Evolutionary conservation across 2,329 filamentous ascomycete species (phyloP).

Genomic region (Dothideomycetes sp.): DNA sequence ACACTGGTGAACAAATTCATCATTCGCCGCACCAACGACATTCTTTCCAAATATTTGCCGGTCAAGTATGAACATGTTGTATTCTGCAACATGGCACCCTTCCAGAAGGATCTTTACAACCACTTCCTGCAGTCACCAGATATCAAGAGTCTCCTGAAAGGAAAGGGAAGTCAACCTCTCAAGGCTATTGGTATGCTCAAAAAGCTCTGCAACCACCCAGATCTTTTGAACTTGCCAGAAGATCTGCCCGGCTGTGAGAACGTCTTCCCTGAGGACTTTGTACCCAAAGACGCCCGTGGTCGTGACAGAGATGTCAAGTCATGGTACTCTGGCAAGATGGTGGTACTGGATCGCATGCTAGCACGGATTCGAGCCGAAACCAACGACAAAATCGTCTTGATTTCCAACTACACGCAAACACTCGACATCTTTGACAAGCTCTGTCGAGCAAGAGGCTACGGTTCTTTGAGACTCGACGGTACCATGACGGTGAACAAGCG

Average conservation of each 20-base stretch:
- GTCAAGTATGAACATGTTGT: slow-evolving; percentile 99
- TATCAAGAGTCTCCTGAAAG: slow-evolving; percentile 81
- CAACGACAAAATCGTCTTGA: slow-evolving; percentile 97
- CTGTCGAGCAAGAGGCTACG: slow-evolving; percentile 77
- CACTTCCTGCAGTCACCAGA: slow-evolving; percentile 94
- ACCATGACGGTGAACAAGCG: slow-evolving; percentile 98
- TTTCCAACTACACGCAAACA: slow-evolving; percentile 96
- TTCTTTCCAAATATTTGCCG: slow-evolving; percentile 91
- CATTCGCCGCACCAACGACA: slow-evolving; percentile 94
- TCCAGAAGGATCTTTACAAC: slow-evolving; percentile 90
- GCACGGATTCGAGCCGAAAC: slow-evolving; percentile 91
- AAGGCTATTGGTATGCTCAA: slow-evolving; percentile 96
- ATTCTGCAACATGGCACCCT: slow-evolving; percentile 88
- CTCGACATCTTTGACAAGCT: slow-evolving; percentile 89
- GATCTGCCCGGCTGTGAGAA: slow-evolving; percentile 83
- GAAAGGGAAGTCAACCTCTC: slow-evolving; percentile 89
- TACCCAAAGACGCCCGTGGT: slow-evolving; percentile 77
- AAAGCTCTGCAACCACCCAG: slow-evolving; percentile 96
- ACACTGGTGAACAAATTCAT: slow-evolving; percentile 94
- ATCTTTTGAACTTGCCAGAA: slow-evolving; percentile 71
- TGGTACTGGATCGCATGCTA: slow-evolving; percentile 89
- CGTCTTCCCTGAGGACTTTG: slow-evolving; percentile 75
- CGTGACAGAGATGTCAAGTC: slow-evolving; percentile 86
- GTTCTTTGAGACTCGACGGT: slow-evolving; percentile 80
- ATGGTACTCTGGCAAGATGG: slow-evolving; percentile 98